phyloP scores from a whole-genome alignment of 2,329 filamentous ascomycete genomes.

The Aspergillus quadricinctus region DNA sequence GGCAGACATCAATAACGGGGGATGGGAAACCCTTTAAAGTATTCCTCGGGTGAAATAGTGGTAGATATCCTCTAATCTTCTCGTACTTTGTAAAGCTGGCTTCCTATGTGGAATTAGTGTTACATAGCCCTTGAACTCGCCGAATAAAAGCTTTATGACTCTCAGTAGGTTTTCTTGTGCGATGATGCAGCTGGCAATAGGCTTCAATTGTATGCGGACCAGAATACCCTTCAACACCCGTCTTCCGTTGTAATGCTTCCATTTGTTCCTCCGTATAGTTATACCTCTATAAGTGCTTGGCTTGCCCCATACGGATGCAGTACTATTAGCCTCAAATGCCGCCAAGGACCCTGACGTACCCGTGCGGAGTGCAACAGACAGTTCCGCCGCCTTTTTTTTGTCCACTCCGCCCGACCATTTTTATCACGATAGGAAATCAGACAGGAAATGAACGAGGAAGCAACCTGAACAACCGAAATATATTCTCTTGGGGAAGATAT shows the following conservation, averaged over 20 bases:
- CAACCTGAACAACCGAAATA: not conserved
- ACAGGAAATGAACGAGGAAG: not conserved
- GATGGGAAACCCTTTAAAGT: conserved; percentile 70
- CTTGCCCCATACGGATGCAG: not conserved
- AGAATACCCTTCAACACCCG: not conserved
- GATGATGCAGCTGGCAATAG: not conserved
- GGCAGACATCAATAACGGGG: conserved; percentile 93
- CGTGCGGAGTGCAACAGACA: not conserved
- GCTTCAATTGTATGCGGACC: not conserved
- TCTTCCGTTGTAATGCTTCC: not conserved
- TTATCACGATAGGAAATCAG: not conserved
- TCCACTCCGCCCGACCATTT: not conserved
- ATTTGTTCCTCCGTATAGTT: not conserved
- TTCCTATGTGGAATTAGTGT: not conserved
- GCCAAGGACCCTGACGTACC: not conserved
- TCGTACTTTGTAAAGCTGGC: not conserved
- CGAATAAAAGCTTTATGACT: not conserved
- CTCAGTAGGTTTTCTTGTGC: not conserved
- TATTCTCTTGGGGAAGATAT: not conserved
- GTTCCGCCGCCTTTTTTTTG: not conserved
- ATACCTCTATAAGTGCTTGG: too few relatives aligned
- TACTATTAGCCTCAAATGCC: not conserved
- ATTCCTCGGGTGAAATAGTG: not conserved
- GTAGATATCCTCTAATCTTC: conserved; percentile 1
- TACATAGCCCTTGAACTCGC: not conserved